A percentile compares a stretch with the other conserved stretches of the same genome.
Evolutionary conservation across 345 rosid genomes (phyloP).

Genomic region (Acer campestre): DNA sequence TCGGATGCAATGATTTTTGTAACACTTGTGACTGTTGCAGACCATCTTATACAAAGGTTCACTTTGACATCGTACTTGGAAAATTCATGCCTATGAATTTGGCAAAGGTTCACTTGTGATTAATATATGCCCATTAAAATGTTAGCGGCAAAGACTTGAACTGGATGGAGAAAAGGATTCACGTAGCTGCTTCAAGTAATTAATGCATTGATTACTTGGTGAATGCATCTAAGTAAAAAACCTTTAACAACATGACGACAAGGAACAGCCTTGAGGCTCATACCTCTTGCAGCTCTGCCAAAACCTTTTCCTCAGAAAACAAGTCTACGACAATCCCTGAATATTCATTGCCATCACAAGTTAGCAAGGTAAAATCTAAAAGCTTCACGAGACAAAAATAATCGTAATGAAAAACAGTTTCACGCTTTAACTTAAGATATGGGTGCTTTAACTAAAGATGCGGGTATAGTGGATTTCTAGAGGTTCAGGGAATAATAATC

Average conservation of each 20-base stretch:
- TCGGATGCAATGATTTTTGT: not conserved
- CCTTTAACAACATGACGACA: not conserved
- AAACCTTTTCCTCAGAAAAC: conserved; percentile 70
- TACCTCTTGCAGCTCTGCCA: conserved; percentile 72
- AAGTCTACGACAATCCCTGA: conserved; percentile 75
- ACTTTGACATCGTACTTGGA: not conserved
- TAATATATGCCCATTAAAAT: not conserved
- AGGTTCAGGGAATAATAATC: not conserved
- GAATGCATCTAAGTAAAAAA: not conserved
- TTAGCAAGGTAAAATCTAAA: conserved; percentile 16
- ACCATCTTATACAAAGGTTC: not conserved
- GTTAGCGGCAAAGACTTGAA: not conserved
- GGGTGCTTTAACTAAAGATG: not conserved
- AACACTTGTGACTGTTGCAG: not conserved
- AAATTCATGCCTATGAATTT: not conserved
- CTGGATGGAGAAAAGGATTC: not conserved
- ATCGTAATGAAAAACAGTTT: not conserved
- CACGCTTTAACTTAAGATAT: not conserved
- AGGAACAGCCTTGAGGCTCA: not conserved
- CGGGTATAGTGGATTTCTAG: not conserved
- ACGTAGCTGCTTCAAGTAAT: not conserved
- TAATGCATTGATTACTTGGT: not conserved
- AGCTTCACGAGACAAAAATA: not conserved
- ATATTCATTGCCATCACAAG: conserved; percentile 16
- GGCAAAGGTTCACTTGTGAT: too few species aligned